Conservation (phyloP, 2,329 filamentous ascomycete genomes). For the Lojkania enalia region DNA sequence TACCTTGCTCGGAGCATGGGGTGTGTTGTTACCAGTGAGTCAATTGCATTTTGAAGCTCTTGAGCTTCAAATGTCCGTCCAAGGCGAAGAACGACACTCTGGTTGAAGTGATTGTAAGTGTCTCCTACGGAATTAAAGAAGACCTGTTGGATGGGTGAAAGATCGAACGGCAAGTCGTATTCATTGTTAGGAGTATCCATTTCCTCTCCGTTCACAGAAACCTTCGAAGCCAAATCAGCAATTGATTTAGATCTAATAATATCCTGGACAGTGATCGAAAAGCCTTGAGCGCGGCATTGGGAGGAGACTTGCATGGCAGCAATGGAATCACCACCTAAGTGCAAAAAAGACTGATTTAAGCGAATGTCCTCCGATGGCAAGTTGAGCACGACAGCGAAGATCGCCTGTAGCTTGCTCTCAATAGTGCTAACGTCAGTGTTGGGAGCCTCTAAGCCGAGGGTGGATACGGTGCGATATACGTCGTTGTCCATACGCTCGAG, state of each 20-base stretch:
- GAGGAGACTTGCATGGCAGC: constrained; percentile 42
- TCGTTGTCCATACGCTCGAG: constrained; percentile 35
- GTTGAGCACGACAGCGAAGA: constrained; percentile 37
- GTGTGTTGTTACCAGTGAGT: constrained; percentile 39
- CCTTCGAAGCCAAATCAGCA: constrained; percentile 26
- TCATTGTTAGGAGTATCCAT: constrained; percentile 17
- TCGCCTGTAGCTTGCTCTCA: constrained; percentile 33
- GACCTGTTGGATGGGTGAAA: constrained; percentile 35
- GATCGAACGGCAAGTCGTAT: constrained; percentile 29
- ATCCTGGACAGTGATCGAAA: constrained; percentile 37
- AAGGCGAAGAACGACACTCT: constrained; percentile 34
- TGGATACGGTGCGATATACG: constrained; percentile 30
- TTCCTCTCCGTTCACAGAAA: constrained; percentile 16
- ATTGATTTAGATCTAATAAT: constrained; percentile 40
- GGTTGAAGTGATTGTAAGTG: constrained; percentile 36
- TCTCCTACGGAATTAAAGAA: constrained; percentile 35
- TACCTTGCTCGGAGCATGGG: constrained; percentile 49
- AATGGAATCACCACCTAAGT: constrained; percentile 42
- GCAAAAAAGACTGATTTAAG: constrained; percentile 39
- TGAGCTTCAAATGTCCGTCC: constrained; percentile 25
- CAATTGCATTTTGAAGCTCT: constrained; percentile 34
- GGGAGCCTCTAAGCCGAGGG: constrained; percentile 21
- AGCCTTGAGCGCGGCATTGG: constrained; percentile 33
- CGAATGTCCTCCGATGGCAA: constrained; percentile 30
- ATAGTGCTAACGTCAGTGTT: constrained; percentile 20